phyloP scores from a whole-genome alignment of 2,329 filamentous ascomycete species.

The Aureobasidium uvarum region DNA sequence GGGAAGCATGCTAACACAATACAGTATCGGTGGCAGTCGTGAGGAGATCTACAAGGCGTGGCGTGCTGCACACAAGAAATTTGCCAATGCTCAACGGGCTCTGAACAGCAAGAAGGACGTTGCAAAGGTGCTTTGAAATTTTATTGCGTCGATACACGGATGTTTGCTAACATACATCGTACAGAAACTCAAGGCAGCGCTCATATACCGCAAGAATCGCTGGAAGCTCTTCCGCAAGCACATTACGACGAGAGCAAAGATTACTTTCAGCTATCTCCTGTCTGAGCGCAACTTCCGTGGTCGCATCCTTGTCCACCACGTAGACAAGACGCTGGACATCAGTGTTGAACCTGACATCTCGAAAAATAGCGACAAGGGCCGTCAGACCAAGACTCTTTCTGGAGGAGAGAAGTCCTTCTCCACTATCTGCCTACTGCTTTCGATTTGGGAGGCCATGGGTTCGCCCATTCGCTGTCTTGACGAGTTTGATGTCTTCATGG shows the following conservation, averaged over 20 bases:
- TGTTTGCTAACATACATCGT: not conserved
- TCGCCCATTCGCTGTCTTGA: constrained; percentile 92
- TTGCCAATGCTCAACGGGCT: constrained; percentile 31
- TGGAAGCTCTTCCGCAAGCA: constrained; percentile 80
- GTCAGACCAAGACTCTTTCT: constrained; percentile 87
- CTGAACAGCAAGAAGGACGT: constrained; percentile 34
- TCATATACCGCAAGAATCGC: constrained; percentile 66
- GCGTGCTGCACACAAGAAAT: constrained; percentile 5
- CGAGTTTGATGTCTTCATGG: constrained; percentile 99
- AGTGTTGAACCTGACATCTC: constrained; percentile 70
- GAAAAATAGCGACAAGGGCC: constrained; percentile 64
- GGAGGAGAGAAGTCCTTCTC: constrained; percentile 98
- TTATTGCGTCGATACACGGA: constrained; percentile 21
- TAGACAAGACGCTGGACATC: constrained; percentile 70
- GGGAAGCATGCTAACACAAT: not conserved
- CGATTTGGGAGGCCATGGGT: constrained; percentile 98
- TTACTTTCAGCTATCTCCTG: constrained; percentile 83
- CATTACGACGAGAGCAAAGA: constrained; percentile 81
- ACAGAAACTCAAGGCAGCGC: constrained; percentile 57
- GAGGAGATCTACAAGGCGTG: constrained; percentile 34
- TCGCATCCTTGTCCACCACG: constrained; percentile 74
- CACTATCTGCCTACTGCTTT: constrained; percentile 86
- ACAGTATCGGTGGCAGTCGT: constrained; percentile 35
- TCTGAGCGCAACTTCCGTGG: constrained; percentile 88
- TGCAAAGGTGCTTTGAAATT: constrained; percentile 47